phyloP scores from a whole-genome alignment of 805 yeast genomes.

The Priceomyces fermenticarens region DNA sequence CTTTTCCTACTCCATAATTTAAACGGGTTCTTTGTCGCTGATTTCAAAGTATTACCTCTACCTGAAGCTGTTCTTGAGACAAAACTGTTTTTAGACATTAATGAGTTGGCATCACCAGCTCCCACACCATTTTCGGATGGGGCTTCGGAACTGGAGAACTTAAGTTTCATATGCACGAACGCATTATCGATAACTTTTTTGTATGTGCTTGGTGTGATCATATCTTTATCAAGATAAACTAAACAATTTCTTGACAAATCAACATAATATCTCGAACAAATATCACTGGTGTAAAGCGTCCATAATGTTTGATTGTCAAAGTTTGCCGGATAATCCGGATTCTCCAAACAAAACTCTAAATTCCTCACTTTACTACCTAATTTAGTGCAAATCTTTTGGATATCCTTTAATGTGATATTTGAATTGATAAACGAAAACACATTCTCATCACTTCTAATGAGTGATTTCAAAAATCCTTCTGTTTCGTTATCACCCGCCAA shows the following conservation, averaged over 20 bases:
- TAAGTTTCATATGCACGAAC: constrained; percentile 26
- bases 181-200: constrained; percentile 32
- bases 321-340: constrained; percentile 30
- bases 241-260: constrained; percentile 30
- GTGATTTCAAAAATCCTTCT: constrained; percentile 53
- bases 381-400: constrained; percentile 38
- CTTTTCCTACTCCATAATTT: constrained; percentile 36
- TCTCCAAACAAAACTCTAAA: constrained; percentile 27
- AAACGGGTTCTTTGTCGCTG: constrained; percentile 33
- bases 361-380: constrained; percentile 28
- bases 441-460: constrained; percentile 26
- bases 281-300: constrained; percentile 32
- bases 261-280: constrained; percentile 26
- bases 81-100: constrained; percentile 3
- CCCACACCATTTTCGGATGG: background rate
- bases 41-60: constrained; percentile 19
- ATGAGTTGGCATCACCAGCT: background rate
- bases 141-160: constrained; percentile 19
- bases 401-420: constrained; percentile 39
- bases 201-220: constrained; percentile 19
- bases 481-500: constrained; percentile 45
- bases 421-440: constrained; percentile 40
- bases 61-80: constrained; percentile 19
- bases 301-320: constrained; percentile 26
- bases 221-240: constrained; percentile 27